These are phyloP conservation scores for Corynascus novoguineensis DNA, from an alignment of 495 filamentous ascomycete species.

Conservation along the genomic window DNA sequence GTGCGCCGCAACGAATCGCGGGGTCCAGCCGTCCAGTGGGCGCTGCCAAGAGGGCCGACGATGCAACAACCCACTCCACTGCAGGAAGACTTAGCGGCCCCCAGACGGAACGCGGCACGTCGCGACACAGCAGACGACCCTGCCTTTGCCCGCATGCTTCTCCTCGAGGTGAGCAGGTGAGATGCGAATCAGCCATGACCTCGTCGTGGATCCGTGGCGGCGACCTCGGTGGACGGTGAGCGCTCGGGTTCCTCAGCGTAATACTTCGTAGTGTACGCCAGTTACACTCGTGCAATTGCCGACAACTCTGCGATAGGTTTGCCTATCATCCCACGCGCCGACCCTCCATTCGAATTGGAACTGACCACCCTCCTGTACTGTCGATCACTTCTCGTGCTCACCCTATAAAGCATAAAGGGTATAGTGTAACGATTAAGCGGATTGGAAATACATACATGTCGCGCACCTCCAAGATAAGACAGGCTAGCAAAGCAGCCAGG, in stretches of 20 bases:
- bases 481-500: too few relatives aligned
- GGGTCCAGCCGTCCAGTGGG: slow-evolving; percentile 11
- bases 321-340: slow-evolving; percentile 8
- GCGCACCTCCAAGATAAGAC: too few relatives aligned
- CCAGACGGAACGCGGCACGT: slow-evolving; percentile 11
- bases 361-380: background rate
- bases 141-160: background rate
- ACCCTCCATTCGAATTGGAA: slow-evolving; percentile 4
- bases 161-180: background rate
- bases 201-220: slow-evolving; percentile 22
- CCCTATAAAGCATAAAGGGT: background rate
- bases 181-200: slow-evolving; percentile 5
- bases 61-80: slow-evolving; percentile 2
- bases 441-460: background rate
- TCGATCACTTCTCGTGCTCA: background rate
- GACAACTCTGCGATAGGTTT: background rate
- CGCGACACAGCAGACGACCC: background rate
- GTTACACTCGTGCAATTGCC: background rate
- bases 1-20: slow-evolving; percentile 15
- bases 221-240: slow-evolving; percentile 22
- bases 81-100: slow-evolving; percentile 5
- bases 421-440: background rate
- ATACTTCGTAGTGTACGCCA: too few relatives aligned
- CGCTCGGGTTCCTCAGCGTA: slow-evolving; percentile 3
- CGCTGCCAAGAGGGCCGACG: slow-evolving; percentile 13